Base-by-base conservation (phyloP, 2,329 filamentous ascomycete genomes). In the Fusarium sp. region DNA sequence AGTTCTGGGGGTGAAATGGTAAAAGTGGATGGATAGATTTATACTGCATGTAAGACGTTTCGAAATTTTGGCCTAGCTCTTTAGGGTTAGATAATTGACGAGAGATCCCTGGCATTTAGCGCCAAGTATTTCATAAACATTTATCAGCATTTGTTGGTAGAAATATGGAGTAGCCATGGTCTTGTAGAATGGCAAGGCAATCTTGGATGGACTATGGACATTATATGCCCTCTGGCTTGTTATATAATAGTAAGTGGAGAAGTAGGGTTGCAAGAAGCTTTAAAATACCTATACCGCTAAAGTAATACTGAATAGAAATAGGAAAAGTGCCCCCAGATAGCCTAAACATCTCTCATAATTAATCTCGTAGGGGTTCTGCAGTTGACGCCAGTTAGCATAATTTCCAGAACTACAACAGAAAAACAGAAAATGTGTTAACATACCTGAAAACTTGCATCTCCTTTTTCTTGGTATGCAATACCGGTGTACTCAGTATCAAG, bases 251-350 rank as follows among this genome's bases (percentile, higher is more conserved):
- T 9, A 4, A 21, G 9, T 18, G n/a, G 8, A 7, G 1, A 1
- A 9, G 0, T 18, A 6, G n/a, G 7, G 16, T 11, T 1, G 25
- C 6, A 8, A 25, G 4, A 1, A 21, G 3, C 9, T 15, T 15
- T 28, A 28, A 28, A 28, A 28, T 28, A 28, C 25, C 6, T 28
- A 28, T 28, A 28, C 25, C 25, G 25, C 25, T 28, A 28, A 28
- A 28, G 25, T 6, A 28, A 28, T 28, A 9, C 7, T 28, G 5
- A 28, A 16, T 6, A 19, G 15, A 19, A 11, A 50, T 5, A 9
- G 6, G 5, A 28, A n/a, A 13, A 7, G 25, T n/a, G 4, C 2
- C 15, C 21, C 2, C 5, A 6, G 11, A 15, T 2, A 9, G 6
- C 21, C 28, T 35, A 52, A 25, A 25, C 32, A 21, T 37, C 49